These are phyloP conservation scores for Lachnellula cervina DNA, from an alignment of 2,329 filamentous ascomycete genomes.

Conservation along the genomic window DNA sequence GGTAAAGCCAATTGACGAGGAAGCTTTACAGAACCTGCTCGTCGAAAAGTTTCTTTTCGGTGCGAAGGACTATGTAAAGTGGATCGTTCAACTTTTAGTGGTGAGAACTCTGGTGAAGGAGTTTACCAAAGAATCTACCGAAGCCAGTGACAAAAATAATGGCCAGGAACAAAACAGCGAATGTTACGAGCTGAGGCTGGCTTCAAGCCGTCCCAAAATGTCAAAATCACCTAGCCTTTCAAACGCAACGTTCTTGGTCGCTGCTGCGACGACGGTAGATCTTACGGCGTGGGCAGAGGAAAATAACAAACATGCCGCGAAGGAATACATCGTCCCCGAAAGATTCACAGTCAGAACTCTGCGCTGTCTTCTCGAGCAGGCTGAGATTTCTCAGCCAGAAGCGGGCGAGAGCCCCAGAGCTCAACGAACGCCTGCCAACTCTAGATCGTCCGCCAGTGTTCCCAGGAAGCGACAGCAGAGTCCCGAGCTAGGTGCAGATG, in stretches of 20 bases:
- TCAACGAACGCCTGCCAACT: no score
- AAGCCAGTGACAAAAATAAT: neutral
- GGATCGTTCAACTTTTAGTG: neutral
- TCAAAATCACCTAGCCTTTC: neutral
- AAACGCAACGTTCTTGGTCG: neutral
- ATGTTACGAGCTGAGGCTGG: neutral
- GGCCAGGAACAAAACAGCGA: neutral
- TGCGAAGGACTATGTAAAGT: neutral
- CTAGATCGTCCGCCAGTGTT: no score
- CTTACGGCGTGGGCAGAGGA: neutral
- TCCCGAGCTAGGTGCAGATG: no score
- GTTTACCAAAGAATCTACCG: no score
- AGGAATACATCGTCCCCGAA: neutral
- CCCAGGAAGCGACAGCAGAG: no score
- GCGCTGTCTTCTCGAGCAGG: neutral
- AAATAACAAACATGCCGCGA: neutral
- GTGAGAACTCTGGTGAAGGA: neutral
- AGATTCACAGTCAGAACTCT: neutral
- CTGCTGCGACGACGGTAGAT: neutral
- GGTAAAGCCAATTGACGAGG: neutral
- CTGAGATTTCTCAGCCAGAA: neutral
- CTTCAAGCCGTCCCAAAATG: neutral
- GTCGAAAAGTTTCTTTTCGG: neutral
- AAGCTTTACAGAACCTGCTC: neutral
- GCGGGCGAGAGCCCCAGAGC: neutral